These are phyloP conservation scores for Podaxis sp. DNA, from an alignment of 768 basidiomycete genomes.

Conservation along the genomic window DNA sequence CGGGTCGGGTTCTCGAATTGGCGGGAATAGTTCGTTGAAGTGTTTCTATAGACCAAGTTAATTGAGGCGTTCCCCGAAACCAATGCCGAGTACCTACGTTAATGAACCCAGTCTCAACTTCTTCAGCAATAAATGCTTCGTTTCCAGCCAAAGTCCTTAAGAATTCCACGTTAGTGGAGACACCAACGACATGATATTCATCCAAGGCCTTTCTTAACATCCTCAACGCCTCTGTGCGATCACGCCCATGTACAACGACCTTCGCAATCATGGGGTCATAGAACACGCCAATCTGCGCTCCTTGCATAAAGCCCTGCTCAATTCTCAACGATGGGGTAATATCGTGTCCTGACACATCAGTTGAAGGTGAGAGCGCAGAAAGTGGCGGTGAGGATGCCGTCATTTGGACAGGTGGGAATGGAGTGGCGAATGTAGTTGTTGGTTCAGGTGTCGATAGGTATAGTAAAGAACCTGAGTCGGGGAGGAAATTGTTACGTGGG, in stretches of 20 bases:
- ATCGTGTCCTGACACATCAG: conserved; percentile 21
- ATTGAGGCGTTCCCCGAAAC: background rate
- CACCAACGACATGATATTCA: conserved; percentile 88
- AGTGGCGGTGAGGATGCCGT: conserved; percentile 20
- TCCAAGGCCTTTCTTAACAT: conserved; percentile 78
- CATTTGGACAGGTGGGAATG: conserved; percentile 26
- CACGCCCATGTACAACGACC: conserved; percentile 83
- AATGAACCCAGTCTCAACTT: conserved; percentile 94
- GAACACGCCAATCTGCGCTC: conserved; percentile 80
- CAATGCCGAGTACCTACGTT: conserved; percentile 39
- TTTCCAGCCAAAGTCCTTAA: conserved; percentile 76
- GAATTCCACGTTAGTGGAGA: conserved; percentile 91
- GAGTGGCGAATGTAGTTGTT: conserved; percentile 65
- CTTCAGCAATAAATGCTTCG: conserved; percentile 67
- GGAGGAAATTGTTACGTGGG: conserved; percentile 89
- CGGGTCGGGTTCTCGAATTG: conserved; percentile 52
- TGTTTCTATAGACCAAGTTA: conserved; percentile 62
- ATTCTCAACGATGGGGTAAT: conserved; percentile 72
- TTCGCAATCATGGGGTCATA: conserved; percentile 95
- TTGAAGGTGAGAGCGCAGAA: conserved; percentile 29
- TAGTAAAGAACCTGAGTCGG: conserved; percentile 81
- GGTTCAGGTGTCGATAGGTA: conserved; percentile 80
- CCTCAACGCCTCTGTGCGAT: conserved; percentile 81
- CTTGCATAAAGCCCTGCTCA: conserved; percentile 85
- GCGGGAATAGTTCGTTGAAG: conserved; percentile 76